Conservation (phyloP, 352 stramenopile genomes). For the Phytophthora multivora region DNA sequence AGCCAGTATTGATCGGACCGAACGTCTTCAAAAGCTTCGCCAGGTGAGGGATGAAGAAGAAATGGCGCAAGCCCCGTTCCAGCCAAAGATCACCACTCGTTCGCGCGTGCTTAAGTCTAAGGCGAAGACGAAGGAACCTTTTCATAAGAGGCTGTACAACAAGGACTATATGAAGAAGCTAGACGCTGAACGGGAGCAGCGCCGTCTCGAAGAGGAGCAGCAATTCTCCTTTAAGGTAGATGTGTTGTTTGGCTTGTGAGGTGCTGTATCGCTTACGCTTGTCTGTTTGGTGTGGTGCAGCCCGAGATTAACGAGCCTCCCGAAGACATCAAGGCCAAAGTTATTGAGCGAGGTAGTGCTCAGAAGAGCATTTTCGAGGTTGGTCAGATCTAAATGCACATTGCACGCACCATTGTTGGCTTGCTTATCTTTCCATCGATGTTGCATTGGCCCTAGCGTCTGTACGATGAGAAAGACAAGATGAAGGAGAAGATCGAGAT, state of each 20-base stretch:
- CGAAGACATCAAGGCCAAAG: slow-evolving; percentile 65
- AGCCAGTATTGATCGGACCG: slow-evolving; percentile 54
- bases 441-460: slow-evolving; percentile 42
- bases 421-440: slow-evolving; percentile 17
- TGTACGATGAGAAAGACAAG: slow-evolving; percentile 83
- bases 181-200: slow-evolving; percentile 67
- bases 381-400: slow-evolving; percentile 34
- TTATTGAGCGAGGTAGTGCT: slow-evolving; percentile 59
- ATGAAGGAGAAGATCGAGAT: slow-evolving; percentile 81
- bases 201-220: slow-evolving; percentile 73
- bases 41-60: slow-evolving; percentile 73
- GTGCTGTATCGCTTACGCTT: slow-evolving; percentile 10
- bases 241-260: not conserved
- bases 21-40: slow-evolving; percentile 68
- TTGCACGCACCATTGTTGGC: slow-evolving; percentile 13
- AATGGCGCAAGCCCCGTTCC: slow-evolving; percentile 60
- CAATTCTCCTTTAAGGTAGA: slow-evolving; percentile 80
- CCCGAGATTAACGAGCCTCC: slow-evolving; percentile 59
- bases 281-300: slow-evolving; percentile 31
- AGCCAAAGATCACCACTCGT: slow-evolving; percentile 52
- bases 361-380: slow-evolving; percentile 85
- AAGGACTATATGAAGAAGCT: slow-evolving; percentile 79
- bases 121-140: slow-evolving; percentile 55
- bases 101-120: slow-evolving; percentile 31
- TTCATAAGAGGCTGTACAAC: slow-evolving; percentile 78